Base-by-base conservation (phyloP, 1,284 basidiomycete genomes). In the Fomitopsis pinicola region DNA sequence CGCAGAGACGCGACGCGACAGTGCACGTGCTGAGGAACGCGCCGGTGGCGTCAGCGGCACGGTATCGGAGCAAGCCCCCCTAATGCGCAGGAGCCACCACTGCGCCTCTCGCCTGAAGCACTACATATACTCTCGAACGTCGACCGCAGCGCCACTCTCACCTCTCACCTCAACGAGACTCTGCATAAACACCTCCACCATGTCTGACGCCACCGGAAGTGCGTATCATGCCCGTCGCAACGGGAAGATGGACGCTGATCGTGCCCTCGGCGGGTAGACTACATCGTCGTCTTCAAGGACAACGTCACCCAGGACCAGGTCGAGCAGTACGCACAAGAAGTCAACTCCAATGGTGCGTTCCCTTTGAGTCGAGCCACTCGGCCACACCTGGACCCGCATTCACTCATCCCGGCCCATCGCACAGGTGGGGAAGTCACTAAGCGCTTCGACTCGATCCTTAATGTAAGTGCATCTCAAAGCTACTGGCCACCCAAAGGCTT, bases 271-370 rank as follows among this genome's bases (percentile, higher is more conserved):
- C 26, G 45, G 36, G 22, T 46, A 84, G 82, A 73, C 64, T 85
- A 78, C 69, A 85, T 87, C 63, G 80, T 87, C 48, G 78, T 84
- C n/a, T 86, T 86, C 76, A 86, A 86, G 69, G 72, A 80, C 10
- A 59, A 62, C 48, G 81, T 77, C 57, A 70, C 78, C n/a, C 55
- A 73, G 38, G 78, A 77, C 1, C 69, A 79, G 57, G 76, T 87
- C 50, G 66, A 81, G 42, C 67, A 81, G 59, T 82, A 80, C 62
- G 76, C 69, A 2, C 61, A 72, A 0, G 71, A 78, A 4, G 76
- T 87, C 12, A 68, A 71, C 36, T 64, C 63, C 8, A 77, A 78
- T 59, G 83, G 84, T 76, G 59, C 53, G 66, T 42, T 40, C 19
- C 44, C 45, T 30, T 58, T 55, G 17, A 15, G 22, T 22, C 22